These are phyloP conservation scores for Pilaira anomala DNA, from an alignment of 192 early-diverging fungal species.

Conservation along the genomic window DNA sequence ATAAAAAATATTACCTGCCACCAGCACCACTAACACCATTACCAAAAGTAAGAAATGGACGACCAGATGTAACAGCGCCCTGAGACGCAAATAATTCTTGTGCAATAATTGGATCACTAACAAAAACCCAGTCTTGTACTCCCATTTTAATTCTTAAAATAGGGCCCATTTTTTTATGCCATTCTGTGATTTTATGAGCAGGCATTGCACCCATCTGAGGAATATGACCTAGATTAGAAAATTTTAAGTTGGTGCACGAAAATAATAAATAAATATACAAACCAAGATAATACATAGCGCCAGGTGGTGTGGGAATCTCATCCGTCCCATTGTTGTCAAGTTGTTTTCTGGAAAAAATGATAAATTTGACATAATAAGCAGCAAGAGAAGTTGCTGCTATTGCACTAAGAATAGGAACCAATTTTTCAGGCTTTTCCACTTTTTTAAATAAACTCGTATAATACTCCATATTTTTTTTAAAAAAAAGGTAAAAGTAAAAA, in stretches of 20 bases:
- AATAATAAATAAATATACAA: neutral
- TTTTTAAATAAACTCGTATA: no score
- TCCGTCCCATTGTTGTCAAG: neutral
- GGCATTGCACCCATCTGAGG: neutral
- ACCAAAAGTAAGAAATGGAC: neutral
- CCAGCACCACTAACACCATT: slow-evolving; percentile 8
- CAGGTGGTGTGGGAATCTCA: neutral
- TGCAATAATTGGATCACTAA: slow-evolving; percentile 9
- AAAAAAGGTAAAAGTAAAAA: no score
- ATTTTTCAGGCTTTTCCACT: no score
- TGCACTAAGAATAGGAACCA: no score
- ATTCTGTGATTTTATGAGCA: slow-evolving; percentile 7
- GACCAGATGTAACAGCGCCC: slow-evolving; percentile 5
- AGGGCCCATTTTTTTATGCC: neutral
- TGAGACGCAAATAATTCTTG: neutral
- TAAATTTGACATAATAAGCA: no score
- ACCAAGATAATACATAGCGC: slow-evolving; percentile 8
- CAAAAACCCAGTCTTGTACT: slow-evolving; percentile 14
- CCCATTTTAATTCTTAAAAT: slow-evolving; percentile 9
- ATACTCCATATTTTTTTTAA: no score
- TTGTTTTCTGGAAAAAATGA: no score
- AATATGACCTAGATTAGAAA: neutral
- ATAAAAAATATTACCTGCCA: slow-evolving; percentile 4
- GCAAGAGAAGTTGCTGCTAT: no score
- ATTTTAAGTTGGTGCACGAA: neutral